Evolutionary conservation across 2,329 filamentous ascomycete genomes (phyloP).

Genomic region (Alternaria sp.): DNA sequence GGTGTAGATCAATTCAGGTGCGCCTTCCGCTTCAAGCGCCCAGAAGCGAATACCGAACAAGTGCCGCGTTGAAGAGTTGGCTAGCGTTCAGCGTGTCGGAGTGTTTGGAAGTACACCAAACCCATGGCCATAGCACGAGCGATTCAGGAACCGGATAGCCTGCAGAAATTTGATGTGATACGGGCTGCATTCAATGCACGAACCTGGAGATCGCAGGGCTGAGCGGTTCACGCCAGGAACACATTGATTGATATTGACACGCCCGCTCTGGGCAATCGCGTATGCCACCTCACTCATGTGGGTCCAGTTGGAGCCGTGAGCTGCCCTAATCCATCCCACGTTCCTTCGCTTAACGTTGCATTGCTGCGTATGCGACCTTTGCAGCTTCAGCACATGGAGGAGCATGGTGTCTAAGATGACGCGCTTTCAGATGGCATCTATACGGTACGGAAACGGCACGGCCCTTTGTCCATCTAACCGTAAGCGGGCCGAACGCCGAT

Average conservation of each 20-base stretch:
- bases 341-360: slow-evolving; percentile 23
- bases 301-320: slow-evolving; percentile 22
- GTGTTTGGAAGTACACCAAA: slow-evolving; percentile 26
- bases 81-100: slow-evolving; percentile 16
- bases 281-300: slow-evolving; percentile 19
- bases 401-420: slow-evolving; percentile 36
- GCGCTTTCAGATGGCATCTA: slow-evolving; percentile 27
- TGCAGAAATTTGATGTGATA: slow-evolving; percentile 36
- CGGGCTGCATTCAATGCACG: slow-evolving; percentile 34
- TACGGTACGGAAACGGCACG: slow-evolving; percentile 43
- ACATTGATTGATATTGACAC: slow-evolving; percentile 23
- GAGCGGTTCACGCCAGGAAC: slow-evolving; percentile 38
- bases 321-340: slow-evolving; percentile 13
- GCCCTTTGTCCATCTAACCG: slow-evolving; percentile 37
- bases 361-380: slow-evolving; percentile 24
- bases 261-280: slow-evolving; percentile 19
- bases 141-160: slow-evolving; percentile 32
- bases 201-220: slow-evolving; percentile 38
- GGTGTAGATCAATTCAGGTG: slow-evolving; percentile 16
- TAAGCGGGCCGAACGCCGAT: slow-evolving; percentile 31
- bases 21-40: slow-evolving; percentile 17
- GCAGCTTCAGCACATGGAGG: slow-evolving; percentile 28
- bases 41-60: slow-evolving; percentile 25
- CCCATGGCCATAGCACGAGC: slow-evolving; percentile 37
- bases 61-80: slow-evolving; percentile 21